Percentiles rank a stretch among this genome's conserved stretches.
Conservation (phyloP, 441 rosid genomes). For the Flueggea neowawraea region DNA sequence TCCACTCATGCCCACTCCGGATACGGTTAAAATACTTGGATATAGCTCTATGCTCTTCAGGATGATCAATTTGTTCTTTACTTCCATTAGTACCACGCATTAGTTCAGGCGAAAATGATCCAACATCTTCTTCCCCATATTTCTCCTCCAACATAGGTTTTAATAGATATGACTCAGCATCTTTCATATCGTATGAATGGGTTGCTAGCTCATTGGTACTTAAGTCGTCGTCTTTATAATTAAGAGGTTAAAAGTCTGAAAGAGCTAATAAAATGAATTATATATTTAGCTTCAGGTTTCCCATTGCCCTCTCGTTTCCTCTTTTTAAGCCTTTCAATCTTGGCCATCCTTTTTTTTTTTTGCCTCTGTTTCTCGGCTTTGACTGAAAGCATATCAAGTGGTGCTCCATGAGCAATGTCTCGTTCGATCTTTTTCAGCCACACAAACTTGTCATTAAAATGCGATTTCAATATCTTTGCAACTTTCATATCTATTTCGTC, state of each 20-base stretch:
- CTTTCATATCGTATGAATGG: too few species aligned
- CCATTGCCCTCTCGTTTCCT: too few species aligned
- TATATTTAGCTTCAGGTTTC: too few species aligned
- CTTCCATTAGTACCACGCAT: constrained; percentile 78
- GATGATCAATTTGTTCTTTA: constrained; percentile 91
- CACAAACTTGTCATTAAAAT: too few species aligned
- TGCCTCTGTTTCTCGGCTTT: constrained; percentile 86
- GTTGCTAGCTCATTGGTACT: too few species aligned
- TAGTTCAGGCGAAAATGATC: constrained; percentile 89
- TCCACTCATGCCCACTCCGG: constrained; percentile 98
- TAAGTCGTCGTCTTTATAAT: too few species aligned
- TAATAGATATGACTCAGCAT: constrained; percentile 57
- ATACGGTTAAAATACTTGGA: constrained; percentile 87
- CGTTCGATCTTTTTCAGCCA: constrained; percentile 94
- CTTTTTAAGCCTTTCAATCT: too few species aligned
- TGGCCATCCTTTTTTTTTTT: constrained; percentile 86
- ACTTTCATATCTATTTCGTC: too few species aligned
- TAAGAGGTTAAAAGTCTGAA: too few species aligned
- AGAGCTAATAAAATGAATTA: too few species aligned
- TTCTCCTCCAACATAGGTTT: constrained; percentile 46
- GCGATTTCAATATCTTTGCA: too few species aligned
- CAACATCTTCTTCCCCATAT: constrained; percentile 60
- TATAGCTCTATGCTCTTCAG: constrained; percentile 83
- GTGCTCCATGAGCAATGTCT: constrained; percentile 69
- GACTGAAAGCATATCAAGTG: constrained; percentile 59